Percentiles rank a stretch among this genome's conserved stretches.
phyloP scores from a whole-genome alignment of 2,329 filamentous ascomycete species.

The Metarhizium rileyi region DNA sequence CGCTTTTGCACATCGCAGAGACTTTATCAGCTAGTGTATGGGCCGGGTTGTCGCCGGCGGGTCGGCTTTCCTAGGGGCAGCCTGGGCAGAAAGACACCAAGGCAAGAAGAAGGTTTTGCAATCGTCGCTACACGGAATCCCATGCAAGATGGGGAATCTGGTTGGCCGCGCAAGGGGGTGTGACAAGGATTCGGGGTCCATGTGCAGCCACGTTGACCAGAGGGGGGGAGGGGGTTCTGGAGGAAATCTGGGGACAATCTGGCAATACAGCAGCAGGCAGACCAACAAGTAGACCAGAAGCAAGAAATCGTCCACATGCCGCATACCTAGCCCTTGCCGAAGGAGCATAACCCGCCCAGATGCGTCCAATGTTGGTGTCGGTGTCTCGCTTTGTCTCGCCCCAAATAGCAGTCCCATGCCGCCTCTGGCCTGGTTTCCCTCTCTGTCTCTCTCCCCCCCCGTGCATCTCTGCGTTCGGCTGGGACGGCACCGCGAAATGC shows the following conservation, averaged over 20 bases:
- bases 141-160: not conserved
- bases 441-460: no score
- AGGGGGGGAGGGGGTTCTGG: not conserved
- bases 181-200: not conserved
- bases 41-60: not conserved
- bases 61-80: not conserved
- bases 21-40: not conserved
- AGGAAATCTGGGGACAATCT: conserved; percentile 3
- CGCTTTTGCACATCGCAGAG: not conserved
- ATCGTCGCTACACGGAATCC: not conserved
- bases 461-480: conserved; percentile 3
- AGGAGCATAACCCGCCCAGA: no score
- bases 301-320: not conserved
- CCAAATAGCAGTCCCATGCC: not conserved
- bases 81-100: not conserved
- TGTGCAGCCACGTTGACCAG: not conserved
- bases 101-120: not conserved
- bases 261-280: not conserved
- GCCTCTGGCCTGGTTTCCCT: not conserved
- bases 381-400: not conserved
- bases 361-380: no score
- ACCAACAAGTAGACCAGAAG: not conserved
- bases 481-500: not conserved
- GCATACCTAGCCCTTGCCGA: no score
- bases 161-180: not conserved